Percentiles rank a stretch among this genome's conserved stretches.
Evolutionary conservation across 306 rosid genomes (phyloP).

Genomic region (Cucurbita pepo): DNA sequence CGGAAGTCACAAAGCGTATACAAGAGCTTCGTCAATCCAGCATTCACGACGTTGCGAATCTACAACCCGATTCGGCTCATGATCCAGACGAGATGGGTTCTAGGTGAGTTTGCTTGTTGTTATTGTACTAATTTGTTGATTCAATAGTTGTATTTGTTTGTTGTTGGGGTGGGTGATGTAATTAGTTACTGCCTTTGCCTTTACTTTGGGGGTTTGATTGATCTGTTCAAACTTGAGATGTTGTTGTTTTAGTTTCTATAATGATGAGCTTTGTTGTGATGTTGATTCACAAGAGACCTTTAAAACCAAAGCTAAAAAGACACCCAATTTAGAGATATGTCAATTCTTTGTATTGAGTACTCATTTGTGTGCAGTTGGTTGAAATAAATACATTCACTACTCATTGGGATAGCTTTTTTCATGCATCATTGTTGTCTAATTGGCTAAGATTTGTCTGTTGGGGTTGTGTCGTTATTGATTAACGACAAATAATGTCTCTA

Average conservation of each 20-base stretch:
- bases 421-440: neutral
- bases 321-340: neutral
- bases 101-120: slow-evolving; percentile 7
- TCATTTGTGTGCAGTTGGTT: neutral
- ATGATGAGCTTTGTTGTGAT: slow-evolving; percentile 5
- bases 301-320: neutral
- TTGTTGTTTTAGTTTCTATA: neutral
- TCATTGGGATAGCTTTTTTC: neutral
- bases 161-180: slow-evolving; percentile 12
- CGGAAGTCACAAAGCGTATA: slow-evolving; percentile 23
- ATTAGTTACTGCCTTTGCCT: slow-evolving; percentile 9
- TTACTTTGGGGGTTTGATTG: slow-evolving; percentile 3
- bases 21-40: slow-evolving; percentile 26
- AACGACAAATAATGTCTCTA: neutral
- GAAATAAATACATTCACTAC: neutral
- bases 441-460: neutral
- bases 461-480: neutral
- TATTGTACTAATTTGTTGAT: neutral
- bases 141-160: neutral
- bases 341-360: neutral
- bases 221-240: neutral
- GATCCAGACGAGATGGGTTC: slow-evolving; percentile 4
- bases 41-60: slow-evolving; percentile 8
- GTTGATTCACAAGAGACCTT: neutral
- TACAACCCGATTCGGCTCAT: slow-evolving; percentile 7